Base-by-base conservation (phyloP, 345 rosid genomes). In the Sapria himalayana region DNA sequence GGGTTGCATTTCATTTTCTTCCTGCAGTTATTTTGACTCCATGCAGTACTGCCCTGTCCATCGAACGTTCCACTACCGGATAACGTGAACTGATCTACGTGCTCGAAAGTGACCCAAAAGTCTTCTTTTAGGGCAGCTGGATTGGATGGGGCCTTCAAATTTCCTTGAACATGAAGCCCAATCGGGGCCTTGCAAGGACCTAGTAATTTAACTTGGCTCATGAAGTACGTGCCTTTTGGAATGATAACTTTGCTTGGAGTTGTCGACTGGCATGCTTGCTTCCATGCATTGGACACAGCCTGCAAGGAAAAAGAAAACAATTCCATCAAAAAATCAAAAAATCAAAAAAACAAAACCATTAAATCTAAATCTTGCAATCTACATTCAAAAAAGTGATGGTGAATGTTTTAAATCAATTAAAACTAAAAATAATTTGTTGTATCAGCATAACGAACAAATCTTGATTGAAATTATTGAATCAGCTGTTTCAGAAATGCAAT, bases 41-140 rank as follows among this genome's bases (percentile, higher is more conserved):
- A 69, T 17, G 62, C 68, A 15, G 37, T n/a, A 3, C 55, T 38
- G 0, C 93, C 81, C 45, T 67, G 64, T 14, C 89, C 93, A 18
- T 81, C 76, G 33, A 81, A 67, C 13, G 61, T 52, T 18, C 93
- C 81, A 7, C 64, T 63, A 2, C 81, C 89, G 6, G 52, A 45
- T 20, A 77, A 7, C 0, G 57, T 63, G 32, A 81, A 44, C 2
- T 38, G 40, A 9, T 65, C 44, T 2, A 81, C 25, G 31, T 52
- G 33, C 9, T 37, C 15, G 49, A 81, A 56, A 10, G 45, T 9
- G 32, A 81, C 37, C 89, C 89, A 81, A 35, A 56, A 57, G 24
- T 49, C 49, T 4, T 49, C 47, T 36, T 25, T 58, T 33, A 62
- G 43, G 22, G 25, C 22, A 9, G 40, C 38, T 3, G 62, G 49